Evolutionary conservation across 1,284 basidiomycete species (phyloP), one percentile per base, ranked within the genome.

Genomic region (Pyrrhoderma noxium): DNA sequence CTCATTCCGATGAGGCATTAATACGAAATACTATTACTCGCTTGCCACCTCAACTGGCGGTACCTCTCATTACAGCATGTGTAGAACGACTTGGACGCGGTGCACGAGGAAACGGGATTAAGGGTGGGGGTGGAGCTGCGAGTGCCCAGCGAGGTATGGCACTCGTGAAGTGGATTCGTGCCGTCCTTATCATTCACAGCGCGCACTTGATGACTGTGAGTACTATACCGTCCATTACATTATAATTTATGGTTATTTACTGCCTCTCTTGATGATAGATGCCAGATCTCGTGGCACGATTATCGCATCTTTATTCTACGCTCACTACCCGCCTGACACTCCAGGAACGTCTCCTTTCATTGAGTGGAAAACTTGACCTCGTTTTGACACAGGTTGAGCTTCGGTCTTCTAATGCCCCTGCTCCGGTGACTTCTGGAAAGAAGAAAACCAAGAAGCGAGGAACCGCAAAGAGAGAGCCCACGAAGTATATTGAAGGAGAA

Each of bases 331-430:
- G 95, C 23, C 71, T 96, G 21, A 77, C 85, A 34, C 70, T 96
- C 27, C 89, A 96, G 60, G 86, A 93, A 58, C 89, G 85, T 51
- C 72, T 99, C 13, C 71, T 95, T 7, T 82, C 89, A 2, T 75
- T 99, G 39, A 90, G 83, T 53, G 95, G 95, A 13, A 82, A 93
- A 53, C 74, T 98, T 19, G 95, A 97, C 63, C 87, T 95, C 68
- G 91, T 96, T 2, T 76, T 98, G 40, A 87, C 91, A 7, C 95
- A 98, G 67, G 91, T 97, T 57, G 89, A 94, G 65, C 79, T 93
- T 70, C 80, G 87, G 27, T 79, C 82, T 18, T 80, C 82, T 18
- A 68, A 70, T 18, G 74, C 77, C 16, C 81, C 85, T 8, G 75
- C 80, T 8, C 71, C 75, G 9, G 61, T 82, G 38, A 64, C 71